A percentile compares a stretch with the other conserved stretches of the same genome.
Conservation (phyloP, 306 rosid species). For the Cicer arietinum region DNA sequence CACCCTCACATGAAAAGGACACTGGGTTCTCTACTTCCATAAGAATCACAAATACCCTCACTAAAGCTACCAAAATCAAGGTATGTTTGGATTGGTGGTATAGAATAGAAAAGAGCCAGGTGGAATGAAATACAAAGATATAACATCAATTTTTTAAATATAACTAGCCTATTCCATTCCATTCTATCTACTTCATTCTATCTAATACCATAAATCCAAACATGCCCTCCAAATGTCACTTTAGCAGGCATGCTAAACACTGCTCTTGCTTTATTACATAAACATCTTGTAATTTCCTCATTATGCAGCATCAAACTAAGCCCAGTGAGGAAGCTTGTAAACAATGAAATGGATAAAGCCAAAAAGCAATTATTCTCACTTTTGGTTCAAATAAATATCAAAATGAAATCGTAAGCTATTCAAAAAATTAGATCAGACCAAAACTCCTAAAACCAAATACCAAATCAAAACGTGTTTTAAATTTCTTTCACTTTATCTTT, state of each 20-base stretch:
- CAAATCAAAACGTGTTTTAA: background rate
- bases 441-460: slow-evolving; percentile 24
- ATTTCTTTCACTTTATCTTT: slow-evolving; percentile 10
- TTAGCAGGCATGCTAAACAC: background rate
- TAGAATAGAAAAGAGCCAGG: no score
- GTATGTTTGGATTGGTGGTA: no score
- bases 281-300: slow-evolving; percentile 3
- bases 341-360: slow-evolving; percentile 1
- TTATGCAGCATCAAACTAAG: slow-evolving; percentile 6
- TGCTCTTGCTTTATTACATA: background rate
- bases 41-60: background rate
- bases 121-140: no score
- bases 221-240: background rate
- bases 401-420: background rate
- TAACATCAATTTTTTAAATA: no score
- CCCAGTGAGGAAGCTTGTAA: background rate
- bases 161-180: no score
- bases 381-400: background rate
- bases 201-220: no score
- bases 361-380: background rate
- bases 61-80: slow-evolving; percentile 9
- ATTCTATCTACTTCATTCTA: no score
- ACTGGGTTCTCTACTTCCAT: background rate
- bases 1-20: slow-evolving; percentile 10
- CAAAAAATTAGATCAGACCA: background rate